Conservation (phyloP, 306 rosid species). For the Quercus gilva region DNA sequence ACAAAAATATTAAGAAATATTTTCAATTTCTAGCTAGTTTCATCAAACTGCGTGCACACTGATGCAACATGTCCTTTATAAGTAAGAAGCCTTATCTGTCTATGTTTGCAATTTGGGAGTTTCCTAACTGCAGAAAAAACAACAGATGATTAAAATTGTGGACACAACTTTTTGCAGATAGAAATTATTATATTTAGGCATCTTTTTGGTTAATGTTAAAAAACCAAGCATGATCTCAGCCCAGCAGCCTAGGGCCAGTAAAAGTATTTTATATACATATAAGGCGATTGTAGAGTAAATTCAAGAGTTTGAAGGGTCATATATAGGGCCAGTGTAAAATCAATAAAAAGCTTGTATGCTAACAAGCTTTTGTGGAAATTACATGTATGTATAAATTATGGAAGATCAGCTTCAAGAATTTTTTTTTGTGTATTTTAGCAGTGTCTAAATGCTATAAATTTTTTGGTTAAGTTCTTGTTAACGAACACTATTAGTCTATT, state of each 20-base stretch:
- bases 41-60: not conserved
- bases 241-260: not conserved
- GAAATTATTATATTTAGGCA: not conserved
- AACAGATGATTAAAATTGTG: no score
- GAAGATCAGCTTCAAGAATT: no score
- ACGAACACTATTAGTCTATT: rapidly evolving
- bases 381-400: no score
- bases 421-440: no score
- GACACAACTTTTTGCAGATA: not conserved
- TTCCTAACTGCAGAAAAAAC: not conserved
- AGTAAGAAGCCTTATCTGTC: not conserved
- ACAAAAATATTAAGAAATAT: no score
- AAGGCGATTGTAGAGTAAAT: not conserved
- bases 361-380: no score
- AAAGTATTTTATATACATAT: not conserved
- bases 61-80: not conserved
- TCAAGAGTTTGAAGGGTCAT: not conserved
- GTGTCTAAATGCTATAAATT: no score
- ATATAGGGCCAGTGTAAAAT: no score
- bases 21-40: not conserved
- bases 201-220: not conserved
- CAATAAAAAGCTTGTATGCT: no score
- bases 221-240: not conserved
- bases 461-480: no score
- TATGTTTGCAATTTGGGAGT: not conserved